phyloP scores from a whole-genome alignment of 495 filamentous ascomycete species.

The Filosporella fistucella region DNA sequence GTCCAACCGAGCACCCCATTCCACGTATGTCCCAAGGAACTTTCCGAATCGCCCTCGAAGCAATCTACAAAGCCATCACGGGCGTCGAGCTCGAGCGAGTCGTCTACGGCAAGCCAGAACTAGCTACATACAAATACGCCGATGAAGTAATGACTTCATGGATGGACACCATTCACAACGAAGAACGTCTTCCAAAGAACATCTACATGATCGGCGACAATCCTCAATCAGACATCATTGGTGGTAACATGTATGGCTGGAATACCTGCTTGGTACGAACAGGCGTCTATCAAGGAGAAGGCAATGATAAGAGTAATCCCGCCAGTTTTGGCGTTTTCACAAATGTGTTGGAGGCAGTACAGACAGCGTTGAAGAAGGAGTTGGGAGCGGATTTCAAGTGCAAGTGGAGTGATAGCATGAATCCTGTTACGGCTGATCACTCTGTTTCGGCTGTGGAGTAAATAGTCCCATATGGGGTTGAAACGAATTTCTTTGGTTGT shows the following conservation, averaged over 20 bases:
- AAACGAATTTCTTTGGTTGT: slow-evolving; percentile 16
- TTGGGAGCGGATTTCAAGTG: slow-evolving; percentile 53
- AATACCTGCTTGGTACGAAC: slow-evolving; percentile 76
- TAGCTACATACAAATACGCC: slow-evolving; percentile 73
- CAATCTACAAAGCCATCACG: slow-evolving; percentile 69
- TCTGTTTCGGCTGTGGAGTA: slow-evolving; percentile 22
- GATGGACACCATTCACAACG: slow-evolving; percentile 28
- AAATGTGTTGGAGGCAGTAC: slow-evolving; percentile 51
- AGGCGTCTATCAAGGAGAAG: slow-evolving; percentile 60
- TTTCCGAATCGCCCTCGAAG: slow-evolving; percentile 74
- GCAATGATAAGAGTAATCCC: slow-evolving; percentile 53
- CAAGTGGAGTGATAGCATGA: slow-evolving; percentile 41
- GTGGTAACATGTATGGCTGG: slow-evolving; percentile 82
- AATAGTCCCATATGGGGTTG: not conserved
- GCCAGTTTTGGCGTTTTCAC: slow-evolving; percentile 54
- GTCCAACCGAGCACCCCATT: slow-evolving; percentile 66
- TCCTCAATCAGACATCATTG: slow-evolving; percentile 80
- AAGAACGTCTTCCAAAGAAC: slow-evolving; percentile 37
- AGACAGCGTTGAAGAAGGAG: slow-evolving; percentile 49
- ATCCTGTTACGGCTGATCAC: slow-evolving; percentile 20
- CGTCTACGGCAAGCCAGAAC: slow-evolving; percentile 75
- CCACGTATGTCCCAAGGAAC: slow-evolving; percentile 87
- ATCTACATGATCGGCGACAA: slow-evolving; percentile 98
- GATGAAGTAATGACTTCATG: slow-evolving; percentile 62
- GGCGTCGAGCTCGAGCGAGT: slow-evolving; percentile 52